These are phyloP conservation scores for Erodium chrysanthum DNA, from an alignment of 441 rosid genomes.

Conservation along the genomic window DNA sequence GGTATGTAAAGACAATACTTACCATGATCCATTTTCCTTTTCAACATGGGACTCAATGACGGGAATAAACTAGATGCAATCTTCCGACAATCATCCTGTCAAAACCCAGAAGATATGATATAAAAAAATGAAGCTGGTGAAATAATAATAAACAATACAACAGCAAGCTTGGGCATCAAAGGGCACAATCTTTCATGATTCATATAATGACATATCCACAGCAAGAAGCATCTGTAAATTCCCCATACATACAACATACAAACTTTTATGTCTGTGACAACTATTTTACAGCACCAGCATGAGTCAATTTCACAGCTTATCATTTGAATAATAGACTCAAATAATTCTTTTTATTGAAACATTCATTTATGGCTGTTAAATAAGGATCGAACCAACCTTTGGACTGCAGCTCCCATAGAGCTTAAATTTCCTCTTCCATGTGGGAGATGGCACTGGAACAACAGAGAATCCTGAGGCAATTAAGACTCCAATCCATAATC, in stretches of 20 bases:
- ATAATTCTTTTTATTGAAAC: no score
- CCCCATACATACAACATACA: no score
- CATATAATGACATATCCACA: no score
- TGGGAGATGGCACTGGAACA: constrained; percentile 55
- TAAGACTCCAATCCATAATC: constrained; percentile 76
- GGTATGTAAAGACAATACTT: constrained; percentile 4
- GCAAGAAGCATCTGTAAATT: no score
- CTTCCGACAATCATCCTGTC: constrained; percentile 76
- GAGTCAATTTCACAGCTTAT: no score
- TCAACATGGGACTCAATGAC: constrained; percentile 41
- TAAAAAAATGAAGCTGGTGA: not conserved
- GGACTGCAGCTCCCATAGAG: constrained; percentile 37
- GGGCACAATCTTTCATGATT: not conserved
- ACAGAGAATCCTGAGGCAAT: constrained; percentile 83
- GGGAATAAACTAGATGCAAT: constrained; percentile 63
- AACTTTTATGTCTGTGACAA: no score
- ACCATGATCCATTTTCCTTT: constrained; percentile 80
- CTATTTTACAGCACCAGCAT: no score
- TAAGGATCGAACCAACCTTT: constrained; percentile 34
- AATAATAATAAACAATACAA: not conserved
- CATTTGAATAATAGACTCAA: no score
- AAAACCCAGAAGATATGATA: constrained; percentile 17
- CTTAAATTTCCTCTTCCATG: constrained; percentile 61
- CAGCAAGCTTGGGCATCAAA: not conserved
- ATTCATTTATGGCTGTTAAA: not conserved